Evolutionary conservation across 768 basidiomycete genomes (phyloP), one percentile per base, ranked within the genome.

Genomic region (Infundibulicybe gibba): DNA sequence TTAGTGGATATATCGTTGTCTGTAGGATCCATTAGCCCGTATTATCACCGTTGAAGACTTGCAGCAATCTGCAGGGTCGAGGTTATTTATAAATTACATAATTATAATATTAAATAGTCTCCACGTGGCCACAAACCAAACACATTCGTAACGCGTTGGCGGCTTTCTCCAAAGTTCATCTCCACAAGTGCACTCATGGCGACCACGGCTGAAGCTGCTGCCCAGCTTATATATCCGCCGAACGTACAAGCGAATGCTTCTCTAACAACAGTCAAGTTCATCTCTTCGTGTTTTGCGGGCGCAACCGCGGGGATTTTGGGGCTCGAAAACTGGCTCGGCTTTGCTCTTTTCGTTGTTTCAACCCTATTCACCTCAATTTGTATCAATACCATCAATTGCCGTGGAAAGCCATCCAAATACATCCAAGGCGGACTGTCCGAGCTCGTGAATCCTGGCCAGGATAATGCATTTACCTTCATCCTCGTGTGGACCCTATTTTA

Each of bases 401-500:
- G 75, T 44, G 80, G 82, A 3, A 72, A 70, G 30, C 84, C 87
- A 0, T 54, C 65, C 35, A 85, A 80, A 55, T 90, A 81, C 62
- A 57, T 85, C 14, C 68, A 75, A 38, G 81, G 81, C 4, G 87
- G 87, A 2, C 58, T 80, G 49, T 67, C 74, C 64, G 87, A 87
- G 45, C 67, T 95, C 32, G 67, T 85, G 40, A 91, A 86, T 51
- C 86, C 94, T 0, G 91, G 91, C 9, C 89, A 93, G 65, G 94
- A 97, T 65, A 94, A 92, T 53, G 70, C 85, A 14, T 90, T 92
- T 58, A 90, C 91, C 3, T 97, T 94, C 58, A 78, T 97, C 48
- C 78, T 97, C 21, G 85, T 88, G 16, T 97, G 94, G 94, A 97
- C 94, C 32, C 70, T 95, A 46, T 89, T 94, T 63, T 95, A 90